Base-by-base conservation (phyloP, 345 rosid genomes). In the Firmiana major region DNA sequence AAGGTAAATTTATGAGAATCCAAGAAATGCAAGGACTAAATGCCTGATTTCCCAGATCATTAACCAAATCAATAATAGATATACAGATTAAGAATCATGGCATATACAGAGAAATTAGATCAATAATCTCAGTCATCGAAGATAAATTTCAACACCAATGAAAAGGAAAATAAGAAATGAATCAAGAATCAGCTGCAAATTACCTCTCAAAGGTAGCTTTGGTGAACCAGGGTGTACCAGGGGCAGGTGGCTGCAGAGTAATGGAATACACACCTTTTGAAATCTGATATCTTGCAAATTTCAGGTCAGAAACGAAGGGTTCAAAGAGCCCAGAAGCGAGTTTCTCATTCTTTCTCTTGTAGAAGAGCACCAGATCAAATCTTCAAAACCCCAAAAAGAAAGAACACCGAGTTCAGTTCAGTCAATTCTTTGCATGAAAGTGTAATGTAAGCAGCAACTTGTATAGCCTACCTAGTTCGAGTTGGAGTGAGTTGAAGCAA, bases 401-500 rank as follows among this genome's bases (percentile, higher is more conserved):
- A 26, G 13, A 48, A 5, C 16, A 38, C 40, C 55, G 24, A 40
- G 31, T 48, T 75, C 45, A 40, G 31, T 48, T 75, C 45, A 43
- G 26, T 22, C 51, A 65, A 38, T 65, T 40, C 26, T n/a, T 42
- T n/a, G 16, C 5, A 19, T 2, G 19, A 31, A 51, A 62, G 22
- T 16, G 28, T 3, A 40, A 66, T 16, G 28, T 3, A 40, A 66
- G 15, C 58, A 28, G 53, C 40, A 68, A 68, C 45, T 24, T 34
- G 73, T 7, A 31, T 31, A 24, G 68, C 24, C 16, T 59, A 92
- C 98, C 97, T 94, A 55, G 97, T 92, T 21, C 98, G 86, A 86
- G 97, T 90, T n/a, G 97, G 98, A 59, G 95, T 94, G 83, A 94
- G 97, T 55, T 90, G 97, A 77, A 94, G 88, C 83, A 93, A 81